Base-by-base conservation (phyloP, 139 green algal genomes). In the Asterochloris erici region DNA sequence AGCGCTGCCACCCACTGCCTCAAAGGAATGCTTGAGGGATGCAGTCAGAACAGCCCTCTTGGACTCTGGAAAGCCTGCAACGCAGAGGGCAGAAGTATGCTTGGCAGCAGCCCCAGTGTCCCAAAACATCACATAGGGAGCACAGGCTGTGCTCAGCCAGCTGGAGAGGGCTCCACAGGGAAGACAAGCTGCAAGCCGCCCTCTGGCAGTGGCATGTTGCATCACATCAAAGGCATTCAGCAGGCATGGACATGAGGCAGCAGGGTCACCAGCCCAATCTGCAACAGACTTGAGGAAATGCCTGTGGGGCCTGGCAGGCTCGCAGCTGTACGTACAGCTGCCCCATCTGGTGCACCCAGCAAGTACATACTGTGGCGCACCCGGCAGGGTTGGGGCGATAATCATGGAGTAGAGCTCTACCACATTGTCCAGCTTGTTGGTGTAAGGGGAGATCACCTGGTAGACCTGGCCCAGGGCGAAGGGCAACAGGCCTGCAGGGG, bases 351-450 rank as follows among this genome's bases (percentile, higher is more conserved):
- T 71, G 66, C 17, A 21, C 17, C 1, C 17, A 71, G 10, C 19
- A 21, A 71, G 66, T 9, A 71, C 10, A 24, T 9, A 21, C 66
- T 71, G 2, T 24, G 21, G 10, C 10, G 0, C 54, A 68, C 54
- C 66, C 27, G 84, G 82, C 64, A 85, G 75, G n/a, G 29, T n/a
- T 12, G 82, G 82, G 24, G 81, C 63, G 61, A 68, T 29, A 28
- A 63, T 64, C 28, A 24, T 38, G 17, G 16, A 26, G 60, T 86
- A 86, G 24, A 87, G 75, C 79, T 87, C 84, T 27, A 87, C 74
- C 9, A 87, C 61, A 54, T 87, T 87, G 84, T 87, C 79, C 61
- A 87, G 84, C 29, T 17, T 16, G 23, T 29, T 64, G 12, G 75
- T 73, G 26, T 78, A 71, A 29, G 79, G 47, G 0, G 76, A 79